Evolutionary conservation across 1,284 basidiomycete species (phyloP).

Genomic region (Xerocomus minutiporus): DNA sequence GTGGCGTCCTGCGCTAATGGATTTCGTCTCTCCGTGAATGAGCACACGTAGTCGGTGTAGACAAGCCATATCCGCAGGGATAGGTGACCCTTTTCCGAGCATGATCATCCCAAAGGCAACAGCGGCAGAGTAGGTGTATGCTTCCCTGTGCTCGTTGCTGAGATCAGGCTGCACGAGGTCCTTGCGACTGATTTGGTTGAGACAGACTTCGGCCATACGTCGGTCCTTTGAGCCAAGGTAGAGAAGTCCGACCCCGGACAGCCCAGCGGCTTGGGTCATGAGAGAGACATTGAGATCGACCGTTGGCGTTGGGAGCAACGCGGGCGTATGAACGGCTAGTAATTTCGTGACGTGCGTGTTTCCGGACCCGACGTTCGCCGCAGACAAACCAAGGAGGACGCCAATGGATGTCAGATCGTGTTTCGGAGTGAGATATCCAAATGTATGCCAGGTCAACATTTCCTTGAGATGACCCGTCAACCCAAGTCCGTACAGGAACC

Average conservation of each 20-base stretch:
- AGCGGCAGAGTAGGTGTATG: constrained; percentile 86
- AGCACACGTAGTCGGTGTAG: constrained; percentile 64
- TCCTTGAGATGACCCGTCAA: constrained; percentile 85
- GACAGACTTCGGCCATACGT: constrained; percentile 88
- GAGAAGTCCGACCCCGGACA: constrained; percentile 86
- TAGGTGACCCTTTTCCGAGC: constrained; percentile 78
- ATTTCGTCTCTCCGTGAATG: constrained; percentile 64
- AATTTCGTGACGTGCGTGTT: constrained; percentile 88
- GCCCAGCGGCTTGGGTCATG: constrained; percentile 85
- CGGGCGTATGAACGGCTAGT: constrained; percentile 89
- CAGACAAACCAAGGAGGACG: constrained; percentile 85
- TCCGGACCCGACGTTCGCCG: constrained; percentile 85
- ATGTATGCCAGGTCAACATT: constrained; percentile 86
- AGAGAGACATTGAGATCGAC: constrained; percentile 89
- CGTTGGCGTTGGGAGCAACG: constrained; percentile 81
- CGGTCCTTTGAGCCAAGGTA: constrained; percentile 86
- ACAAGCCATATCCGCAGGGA: constrained; percentile 71
- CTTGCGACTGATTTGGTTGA: constrained; percentile 76
- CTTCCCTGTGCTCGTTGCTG: constrained; percentile 82
- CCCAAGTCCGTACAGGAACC: constrained; percentile 90
- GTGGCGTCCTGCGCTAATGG: constrained; percentile 34
- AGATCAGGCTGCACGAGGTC: constrained; percentile 78
- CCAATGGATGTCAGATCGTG: constrained; percentile 95
- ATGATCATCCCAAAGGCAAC: constrained; percentile 95
- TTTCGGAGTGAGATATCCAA: constrained; percentile 90